phyloP scores from a whole-genome alignment of 202 grass and related monocot genomes.

The Musa balbisiana region DNA sequence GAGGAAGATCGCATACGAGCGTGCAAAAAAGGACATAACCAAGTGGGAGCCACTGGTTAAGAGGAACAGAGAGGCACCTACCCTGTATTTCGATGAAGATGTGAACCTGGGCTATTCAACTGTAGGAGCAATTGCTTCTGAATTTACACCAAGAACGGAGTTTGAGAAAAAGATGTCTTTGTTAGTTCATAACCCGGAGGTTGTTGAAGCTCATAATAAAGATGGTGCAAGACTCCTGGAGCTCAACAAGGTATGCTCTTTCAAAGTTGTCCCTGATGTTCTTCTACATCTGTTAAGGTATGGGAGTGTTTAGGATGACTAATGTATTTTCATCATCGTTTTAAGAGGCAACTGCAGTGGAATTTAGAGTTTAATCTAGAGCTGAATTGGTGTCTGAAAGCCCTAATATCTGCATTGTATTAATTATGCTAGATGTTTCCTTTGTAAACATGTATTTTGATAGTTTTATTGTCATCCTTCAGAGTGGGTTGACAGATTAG shows the following conservation, averaged over 20 bases:
- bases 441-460: not conserved
- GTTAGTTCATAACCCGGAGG: slow-evolving; percentile 38
- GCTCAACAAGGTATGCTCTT: slow-evolving; percentile 66
- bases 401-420: no score
- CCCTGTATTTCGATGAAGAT: slow-evolving; percentile 71
- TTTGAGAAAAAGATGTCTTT: slow-evolving; percentile 76
- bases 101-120: slow-evolving; percentile 48
- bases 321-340: slow-evolving; percentile 10
- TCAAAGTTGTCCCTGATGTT: not conserved
- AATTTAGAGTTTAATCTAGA: no score
- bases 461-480: no score
- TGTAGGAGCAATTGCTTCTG: slow-evolving; percentile 65
- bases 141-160: slow-evolving; percentile 63
- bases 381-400: no score
- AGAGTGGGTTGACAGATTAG: no score
- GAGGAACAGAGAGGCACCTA: slow-evolving; percentile 60
- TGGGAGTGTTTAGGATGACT: not conserved
- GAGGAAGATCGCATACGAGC: slow-evolving; percentile 29
- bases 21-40: slow-evolving; percentile 39
- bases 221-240: slow-evolving; percentile 85
- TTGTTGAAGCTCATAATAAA: slow-evolving; percentile 71
- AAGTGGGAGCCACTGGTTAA: slow-evolving; percentile 66
- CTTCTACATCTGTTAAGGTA: not conserved
- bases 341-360: not conserved
- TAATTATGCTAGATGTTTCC: not conserved